phyloP scores from a whole-genome alignment of 192 early-diverging fungal genomes.

The Podila minutissima region DNA sequence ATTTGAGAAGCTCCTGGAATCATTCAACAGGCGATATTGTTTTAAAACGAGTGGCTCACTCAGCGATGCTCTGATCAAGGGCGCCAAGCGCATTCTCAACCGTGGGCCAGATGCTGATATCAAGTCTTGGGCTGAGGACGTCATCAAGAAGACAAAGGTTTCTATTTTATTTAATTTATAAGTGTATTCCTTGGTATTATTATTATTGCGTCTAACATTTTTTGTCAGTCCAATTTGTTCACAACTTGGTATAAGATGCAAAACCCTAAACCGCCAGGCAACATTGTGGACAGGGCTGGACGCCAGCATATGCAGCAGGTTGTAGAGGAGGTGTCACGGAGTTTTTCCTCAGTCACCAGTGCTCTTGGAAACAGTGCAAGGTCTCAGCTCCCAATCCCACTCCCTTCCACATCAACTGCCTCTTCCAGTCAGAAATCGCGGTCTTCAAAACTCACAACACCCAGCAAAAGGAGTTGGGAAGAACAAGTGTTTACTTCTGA shows the following conservation, averaged over 20 bases:
- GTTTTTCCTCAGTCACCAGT: not conserved
- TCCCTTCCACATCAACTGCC: not conserved
- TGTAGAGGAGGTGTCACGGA: not conserved
- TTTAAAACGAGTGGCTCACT: not conserved
- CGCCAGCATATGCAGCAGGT: not conserved
- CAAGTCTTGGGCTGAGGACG: not conserved
- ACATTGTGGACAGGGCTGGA: not conserved
- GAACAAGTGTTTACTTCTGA: not conserved
- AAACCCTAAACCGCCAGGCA: not conserved
- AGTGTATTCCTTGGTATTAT: too few relatives aligned
- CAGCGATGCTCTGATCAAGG: not conserved
- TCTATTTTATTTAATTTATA: not conserved
- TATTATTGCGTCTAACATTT: not conserved
- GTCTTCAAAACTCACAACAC: not conserved
- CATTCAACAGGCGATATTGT: slow-evolving; percentile 4
- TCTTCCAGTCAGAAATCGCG: not conserved
- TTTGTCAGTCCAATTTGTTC: not conserved
- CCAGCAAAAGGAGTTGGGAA: not conserved
- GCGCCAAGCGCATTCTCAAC: not conserved
- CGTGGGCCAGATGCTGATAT: not conserved
- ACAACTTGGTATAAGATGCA: not conserved
- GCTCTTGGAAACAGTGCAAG: not conserved
- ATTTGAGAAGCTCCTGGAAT: slow-evolving; percentile 8
- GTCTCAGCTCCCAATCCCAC: not conserved
- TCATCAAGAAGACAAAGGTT: not conserved